Percentiles rank a stretch among this genome's conserved stretches.
Conservation (phyloP, 1,139 yeast genomes). For the Saccharomyces hybrid region DNA sequence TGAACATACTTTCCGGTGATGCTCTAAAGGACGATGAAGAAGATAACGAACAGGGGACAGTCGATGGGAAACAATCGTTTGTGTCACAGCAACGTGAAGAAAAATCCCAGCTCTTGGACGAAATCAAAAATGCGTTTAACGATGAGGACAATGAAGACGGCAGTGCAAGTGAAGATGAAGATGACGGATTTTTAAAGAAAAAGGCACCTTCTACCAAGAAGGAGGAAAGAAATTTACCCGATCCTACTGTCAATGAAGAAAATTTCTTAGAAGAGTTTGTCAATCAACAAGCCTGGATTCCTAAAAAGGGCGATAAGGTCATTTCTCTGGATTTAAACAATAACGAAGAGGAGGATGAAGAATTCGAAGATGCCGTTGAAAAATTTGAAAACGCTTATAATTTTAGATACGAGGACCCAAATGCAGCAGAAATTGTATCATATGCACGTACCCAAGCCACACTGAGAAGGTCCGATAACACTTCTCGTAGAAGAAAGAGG, state of each 20-base stretch:
- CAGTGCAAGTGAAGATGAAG: constrained; percentile 39
- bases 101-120: constrained; percentile 59
- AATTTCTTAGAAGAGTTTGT: constrained; percentile 68
- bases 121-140: constrained; percentile 61
- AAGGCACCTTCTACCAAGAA: constrained; percentile 10
- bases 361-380: constrained; percentile 88
- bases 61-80: constrained; percentile 59
- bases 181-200: constrained; percentile 29
- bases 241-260: constrained; percentile 57
- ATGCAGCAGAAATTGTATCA: constrained; percentile 84
- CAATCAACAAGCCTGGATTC: constrained; percentile 82
- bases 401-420: constrained; percentile 89
- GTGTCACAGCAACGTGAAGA: constrained; percentile 72
- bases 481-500: constrained; percentile 74
- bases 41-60: constrained; percentile 36
- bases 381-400: constrained; percentile 87
- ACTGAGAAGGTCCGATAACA: constrained; percentile 68
- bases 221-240: constrained; percentile 44
- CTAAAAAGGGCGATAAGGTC: constrained; percentile 47
- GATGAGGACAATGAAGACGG: constrained; percentile 40
- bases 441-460: constrained; percentile 96
- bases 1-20: constrained; percentile 60
- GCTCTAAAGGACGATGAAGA: constrained; percentile 47
- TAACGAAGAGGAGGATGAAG: constrained; percentile 51
- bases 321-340: constrained; percentile 46